Base-by-base conservation (phyloP, 2,329 filamentous ascomycete genomes). In the Colletotrichum lini region DNA sequence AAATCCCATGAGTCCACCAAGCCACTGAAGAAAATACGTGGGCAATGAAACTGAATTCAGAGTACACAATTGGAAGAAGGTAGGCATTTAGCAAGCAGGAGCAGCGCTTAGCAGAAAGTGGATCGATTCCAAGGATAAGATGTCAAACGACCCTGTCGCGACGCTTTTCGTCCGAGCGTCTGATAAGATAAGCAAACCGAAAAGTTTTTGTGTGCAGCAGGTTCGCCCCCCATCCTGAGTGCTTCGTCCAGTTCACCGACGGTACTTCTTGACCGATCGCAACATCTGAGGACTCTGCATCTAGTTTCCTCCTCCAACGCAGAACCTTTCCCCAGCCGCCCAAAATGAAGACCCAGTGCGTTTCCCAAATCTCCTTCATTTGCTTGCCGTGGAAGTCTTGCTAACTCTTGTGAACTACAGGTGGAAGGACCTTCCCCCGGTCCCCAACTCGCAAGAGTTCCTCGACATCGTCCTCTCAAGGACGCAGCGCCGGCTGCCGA, bases 401-500 rank as follows among this genome's bases (percentile, higher is more conserved):
- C 67, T 62, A 62, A 70, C 9, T 42, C n/a, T 15, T 58, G n/a
- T 68, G 23, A 21, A 38, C 65, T n/a, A 35, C 23, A 64, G 72
- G 67, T 92, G 90, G 90, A 92, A 92, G 81, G 91, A 93, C 80
- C 97, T 97, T 77, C 92, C 93, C 74, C 94, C 94, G 75, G 94
- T 97, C 75, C 96, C 96, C 70, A 97, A 94, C 78, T 92, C 92
- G 82, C 93, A 97, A 86, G 96, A 99, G 84, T 98, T 99, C 80
- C 89, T 99, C 78, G 96, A 99, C 84, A 98, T 99, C 81, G 95
- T 98, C 75, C 89, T 99, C 78, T 97, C 94, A 79, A 89, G 96
- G 77, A 98, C 95, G 5, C 96, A 98, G 88, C 90, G 96, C 80
- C 92, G 96, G 73, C 87, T 99, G 74, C 96, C 96, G 16, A 99